These are phyloP conservation scores for Chlorella sp. DNA, from an alignment of 139 green algal species.

Conservation along the genomic window DNA sequence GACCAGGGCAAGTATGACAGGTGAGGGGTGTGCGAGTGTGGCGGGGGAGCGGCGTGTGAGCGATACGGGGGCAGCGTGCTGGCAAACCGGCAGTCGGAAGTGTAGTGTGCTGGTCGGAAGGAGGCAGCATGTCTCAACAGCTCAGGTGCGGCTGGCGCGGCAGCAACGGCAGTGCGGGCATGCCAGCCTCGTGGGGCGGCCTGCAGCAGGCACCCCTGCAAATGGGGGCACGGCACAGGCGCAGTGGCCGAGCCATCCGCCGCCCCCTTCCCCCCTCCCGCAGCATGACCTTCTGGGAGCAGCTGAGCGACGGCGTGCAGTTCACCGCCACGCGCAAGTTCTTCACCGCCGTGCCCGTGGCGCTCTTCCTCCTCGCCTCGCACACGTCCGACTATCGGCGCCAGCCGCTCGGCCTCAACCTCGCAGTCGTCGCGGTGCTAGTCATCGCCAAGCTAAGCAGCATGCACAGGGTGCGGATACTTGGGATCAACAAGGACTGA, in stretches of 20 bases:
- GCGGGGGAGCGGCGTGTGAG: no score
- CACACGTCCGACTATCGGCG: constrained; percentile 82
- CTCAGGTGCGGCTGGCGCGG: no score
- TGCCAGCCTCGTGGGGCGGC: no score
- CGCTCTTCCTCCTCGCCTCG: constrained; percentile 83
- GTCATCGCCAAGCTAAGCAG: constrained; percentile 83
- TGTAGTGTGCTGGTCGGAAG: no score
- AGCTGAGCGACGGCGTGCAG: constrained; percentile 68
- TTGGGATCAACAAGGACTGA: constrained; percentile 79
- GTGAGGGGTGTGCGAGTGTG: no score
- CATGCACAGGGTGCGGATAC: constrained; percentile 85
- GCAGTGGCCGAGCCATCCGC: no score
- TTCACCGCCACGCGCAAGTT: constrained; percentile 87
- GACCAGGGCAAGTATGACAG: constrained; percentile 86
- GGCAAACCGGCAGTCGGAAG: no score
- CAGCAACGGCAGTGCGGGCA: no score
- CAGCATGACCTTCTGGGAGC: constrained; percentile 92
- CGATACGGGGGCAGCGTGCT: no score
- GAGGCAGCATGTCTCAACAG: no score
- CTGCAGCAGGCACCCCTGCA: no score
- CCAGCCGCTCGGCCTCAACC: constrained; percentile 86
- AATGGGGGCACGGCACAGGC: no score
- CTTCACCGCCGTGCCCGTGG: constrained; percentile 81
- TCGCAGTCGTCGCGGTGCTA: constrained; percentile 78
- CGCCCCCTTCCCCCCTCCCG: not conserved